These are phyloP conservation scores for Meyerozyma guilliermondii DNA, from an alignment of 1,139 yeast species.

Conservation along the genomic window DNA sequence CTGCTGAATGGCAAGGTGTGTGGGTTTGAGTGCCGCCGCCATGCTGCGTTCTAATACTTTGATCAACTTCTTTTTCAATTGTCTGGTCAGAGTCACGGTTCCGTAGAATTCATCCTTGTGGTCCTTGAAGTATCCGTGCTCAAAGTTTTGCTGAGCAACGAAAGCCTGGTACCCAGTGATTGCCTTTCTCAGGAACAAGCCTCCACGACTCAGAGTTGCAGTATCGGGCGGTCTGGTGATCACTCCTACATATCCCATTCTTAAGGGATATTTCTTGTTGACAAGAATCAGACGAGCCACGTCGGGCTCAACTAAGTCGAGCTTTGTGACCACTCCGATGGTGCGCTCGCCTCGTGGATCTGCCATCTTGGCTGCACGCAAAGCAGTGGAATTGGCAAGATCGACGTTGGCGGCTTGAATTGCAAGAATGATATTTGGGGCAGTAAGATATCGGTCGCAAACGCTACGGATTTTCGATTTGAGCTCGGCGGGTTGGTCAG, in stretches of 20 bases:
- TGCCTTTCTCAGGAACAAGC: conserved; percentile 32
- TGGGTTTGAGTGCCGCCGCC: conserved; percentile 86
- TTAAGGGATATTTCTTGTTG: conserved; percentile 81
- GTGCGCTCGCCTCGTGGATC: conserved; percentile 96
- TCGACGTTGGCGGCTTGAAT: conserved; percentile 98
- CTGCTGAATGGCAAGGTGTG: conserved; percentile 78
- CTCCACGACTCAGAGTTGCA: conserved; percentile 17
- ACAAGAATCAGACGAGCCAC: conserved; percentile 64
- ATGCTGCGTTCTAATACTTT: conserved; percentile 83
- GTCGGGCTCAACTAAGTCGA: conserved; percentile 81
- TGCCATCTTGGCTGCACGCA: conserved; percentile 85
- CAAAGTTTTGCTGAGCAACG: conserved; percentile 64
- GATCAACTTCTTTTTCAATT: conserved; percentile 75
- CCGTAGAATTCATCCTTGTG: conserved; percentile 57
- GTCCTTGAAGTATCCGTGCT: conserved; percentile 52
- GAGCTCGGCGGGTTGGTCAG: conserved; percentile 86
- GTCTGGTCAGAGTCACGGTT: conserved; percentile 73
- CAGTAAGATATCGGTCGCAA: conserved; percentile 80
- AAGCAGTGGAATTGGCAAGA: conserved; percentile 91
- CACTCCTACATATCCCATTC: conserved; percentile 97
- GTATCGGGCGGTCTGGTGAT: conserved; percentile 69
- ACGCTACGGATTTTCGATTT: conserved; percentile 73
- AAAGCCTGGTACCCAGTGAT: conserved; percentile 41
- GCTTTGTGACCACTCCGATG: conserved; percentile 89
- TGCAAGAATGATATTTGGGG: conserved; percentile 91